A percentile compares a stretch with the other conserved stretches of the same genome.
Conservation (phyloP, 345 rosid genomes). For the Murraya paniculata region DNA sequence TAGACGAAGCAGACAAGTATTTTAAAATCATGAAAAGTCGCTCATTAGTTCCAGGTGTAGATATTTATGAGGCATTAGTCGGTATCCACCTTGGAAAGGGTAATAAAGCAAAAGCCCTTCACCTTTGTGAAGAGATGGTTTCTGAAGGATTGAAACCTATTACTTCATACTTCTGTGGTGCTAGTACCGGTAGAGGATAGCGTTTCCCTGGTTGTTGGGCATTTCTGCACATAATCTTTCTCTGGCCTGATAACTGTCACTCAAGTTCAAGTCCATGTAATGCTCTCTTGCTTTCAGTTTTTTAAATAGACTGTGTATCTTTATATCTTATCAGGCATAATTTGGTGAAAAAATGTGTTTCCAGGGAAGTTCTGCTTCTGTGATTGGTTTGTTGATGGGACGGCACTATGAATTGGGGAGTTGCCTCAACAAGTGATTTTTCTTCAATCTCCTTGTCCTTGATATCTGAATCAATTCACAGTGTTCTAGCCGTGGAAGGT, state of each 20-base stretch:
- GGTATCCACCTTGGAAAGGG: conserved; percentile 26
- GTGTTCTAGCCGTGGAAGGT: not conserved
- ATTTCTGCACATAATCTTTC: not conserved
- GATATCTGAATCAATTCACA: not conserved
- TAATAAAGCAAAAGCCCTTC: conserved; percentile 28
- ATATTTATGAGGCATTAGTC: conserved; percentile 42
- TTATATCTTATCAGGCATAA: not conserved
- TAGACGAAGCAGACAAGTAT: conserved; percentile 55
- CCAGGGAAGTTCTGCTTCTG: not conserved
- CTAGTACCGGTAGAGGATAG: not conserved
- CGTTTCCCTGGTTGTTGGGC: not conserved
- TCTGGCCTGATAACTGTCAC: not conserved
- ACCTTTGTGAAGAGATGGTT: conserved; percentile 46
- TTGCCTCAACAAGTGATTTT: not conserved
- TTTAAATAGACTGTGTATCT: not conserved
- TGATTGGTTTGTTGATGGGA: not conserved
- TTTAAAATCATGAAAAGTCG: conserved; percentile 42
- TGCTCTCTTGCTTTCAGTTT: not conserved
- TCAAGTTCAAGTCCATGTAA: not conserved
- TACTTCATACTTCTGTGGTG: not conserved
- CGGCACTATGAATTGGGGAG: not conserved
- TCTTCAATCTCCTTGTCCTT: not conserved
- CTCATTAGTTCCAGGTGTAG: conserved; percentile 29
- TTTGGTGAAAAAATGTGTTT: not conserved
- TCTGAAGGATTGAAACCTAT: conserved; percentile 28